phyloP scores from a whole-genome alignment of 371 early-diverging fungal genomes.

The Entomophthora muscae region DNA sequence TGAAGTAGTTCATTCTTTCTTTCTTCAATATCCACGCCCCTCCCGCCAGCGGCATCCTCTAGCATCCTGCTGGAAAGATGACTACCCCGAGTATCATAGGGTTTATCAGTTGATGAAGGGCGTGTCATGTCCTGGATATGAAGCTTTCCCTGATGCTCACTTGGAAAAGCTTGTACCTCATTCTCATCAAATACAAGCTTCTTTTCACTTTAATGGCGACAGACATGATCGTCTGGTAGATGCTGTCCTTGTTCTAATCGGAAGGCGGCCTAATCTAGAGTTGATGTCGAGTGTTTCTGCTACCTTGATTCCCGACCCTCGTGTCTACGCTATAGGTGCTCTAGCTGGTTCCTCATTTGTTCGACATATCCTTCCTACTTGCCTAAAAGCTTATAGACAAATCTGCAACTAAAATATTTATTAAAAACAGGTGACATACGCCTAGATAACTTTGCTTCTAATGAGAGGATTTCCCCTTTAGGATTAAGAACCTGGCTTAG shows the following conservation, averaged over 20 bases:
- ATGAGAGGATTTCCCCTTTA: too few relatives aligned
- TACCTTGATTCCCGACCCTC: background rate
- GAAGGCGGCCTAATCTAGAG: background rate
- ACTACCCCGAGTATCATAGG: conserved; percentile 1
- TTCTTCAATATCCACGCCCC: background rate
- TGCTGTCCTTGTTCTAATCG: background rate
- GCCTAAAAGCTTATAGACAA: background rate
- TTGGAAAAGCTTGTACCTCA: background rate
- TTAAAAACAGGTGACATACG: too few relatives aligned
- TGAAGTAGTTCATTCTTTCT: background rate
- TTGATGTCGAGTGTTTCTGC: background rate
- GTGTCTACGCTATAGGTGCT: background rate
- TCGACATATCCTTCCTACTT: background rate
- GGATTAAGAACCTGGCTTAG: too few relatives aligned
- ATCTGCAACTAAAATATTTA: too few relatives aligned
- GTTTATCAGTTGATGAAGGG: background rate
- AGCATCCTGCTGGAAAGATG: conserved; percentile 5
- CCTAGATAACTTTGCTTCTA: too few relatives aligned
- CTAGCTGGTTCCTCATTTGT: background rate
- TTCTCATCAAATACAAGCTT: background rate
- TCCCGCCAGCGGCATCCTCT: background rate
- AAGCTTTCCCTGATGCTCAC: background rate
- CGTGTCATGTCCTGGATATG: background rate
- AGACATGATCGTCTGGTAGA: background rate
- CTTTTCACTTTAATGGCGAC: background rate